Conservation (phyloP, 805 yeast species). For the Dipodascus albidus region DNA sequence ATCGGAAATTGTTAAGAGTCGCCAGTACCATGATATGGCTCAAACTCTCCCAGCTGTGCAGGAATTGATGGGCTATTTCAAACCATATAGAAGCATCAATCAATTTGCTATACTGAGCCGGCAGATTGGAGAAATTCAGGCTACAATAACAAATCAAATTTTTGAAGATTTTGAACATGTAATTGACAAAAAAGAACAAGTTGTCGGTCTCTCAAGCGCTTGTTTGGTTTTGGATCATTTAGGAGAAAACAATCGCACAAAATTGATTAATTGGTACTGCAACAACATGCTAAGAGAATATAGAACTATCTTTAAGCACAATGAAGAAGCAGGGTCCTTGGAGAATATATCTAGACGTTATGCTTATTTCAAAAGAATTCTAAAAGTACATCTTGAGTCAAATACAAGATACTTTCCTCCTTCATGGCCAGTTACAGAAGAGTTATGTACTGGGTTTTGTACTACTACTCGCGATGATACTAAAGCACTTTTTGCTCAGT, state of each 20-base stretch:
- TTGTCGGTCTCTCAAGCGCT: constrained; percentile 36
- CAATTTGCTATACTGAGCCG: constrained; percentile 60
- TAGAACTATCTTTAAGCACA: constrained; percentile 55
- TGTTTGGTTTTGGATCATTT: constrained; percentile 61
- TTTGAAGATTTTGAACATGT: constrained; percentile 50
- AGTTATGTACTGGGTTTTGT: constrained; percentile 53
- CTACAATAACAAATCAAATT: constrained; percentile 53
- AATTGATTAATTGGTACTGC: constrained; percentile 64
- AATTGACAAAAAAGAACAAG: constrained; percentile 16
- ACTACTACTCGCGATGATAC: constrained; percentile 59
- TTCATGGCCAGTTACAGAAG: constrained; percentile 58
- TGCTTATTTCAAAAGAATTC: constrained; percentile 64
- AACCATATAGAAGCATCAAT: constrained; percentile 70
- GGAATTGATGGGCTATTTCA: constrained; percentile 62
- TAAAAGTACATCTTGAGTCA: constrained; percentile 45
- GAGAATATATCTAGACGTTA: constrained; percentile 79
- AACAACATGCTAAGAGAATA: constrained; percentile 62
- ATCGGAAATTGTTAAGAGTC: constrained; percentile 33
- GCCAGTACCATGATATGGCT: constrained; percentile 42
- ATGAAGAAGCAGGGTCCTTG: constrained; percentile 89
- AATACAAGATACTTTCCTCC: constrained; percentile 50
- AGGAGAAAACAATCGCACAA: constrained; percentile 43
- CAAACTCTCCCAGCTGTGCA: constrained; percentile 58
- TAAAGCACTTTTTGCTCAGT: constrained; percentile 35
- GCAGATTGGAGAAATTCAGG: constrained; percentile 47